Evolutionary conservation across 2,329 filamentous ascomycete genomes (phyloP), one percentile per base, ranked within the genome.

Genomic region (Paramyrothecium sp.): DNA sequence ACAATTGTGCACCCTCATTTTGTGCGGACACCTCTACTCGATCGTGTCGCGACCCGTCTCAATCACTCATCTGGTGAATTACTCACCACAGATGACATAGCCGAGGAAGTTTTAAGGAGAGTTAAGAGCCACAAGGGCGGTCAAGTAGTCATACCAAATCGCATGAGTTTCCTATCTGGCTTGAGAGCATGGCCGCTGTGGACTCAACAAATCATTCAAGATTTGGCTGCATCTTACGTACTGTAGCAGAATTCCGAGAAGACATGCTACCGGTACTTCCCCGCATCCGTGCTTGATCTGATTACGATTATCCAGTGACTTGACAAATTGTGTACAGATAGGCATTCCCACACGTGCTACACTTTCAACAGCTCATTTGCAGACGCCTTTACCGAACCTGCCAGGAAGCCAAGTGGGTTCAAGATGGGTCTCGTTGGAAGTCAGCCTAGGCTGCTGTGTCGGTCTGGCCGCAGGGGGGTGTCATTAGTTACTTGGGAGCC

Each of bases 1-100:
- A 79, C 89, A 7, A 64, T 86, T 3, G 78, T 89, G 54, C 84
- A 82, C 60, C 86, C 84, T 8, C 16, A 38, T 38, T 38, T 38
- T 38, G 33, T 38, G 8, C 33, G 33, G 33, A 38, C 33, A 38
- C 33, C 33, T 38, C 33, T 38, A 38, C 33, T 38, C 10, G 33
- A 16, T 16, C 33, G 16, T 38, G 16, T 38, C 16, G 33, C 33
- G 8, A 38, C 8, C 33, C 33, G 8, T 16, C 10, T 16, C 33
- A 16, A 38, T 38, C 33, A 38, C 16, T 38, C 16, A 38, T 8
- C 10, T 38, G 33, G 33, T 16, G 33, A 38, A 8, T 10, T 38
- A 16, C 33, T 38, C 16, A 38, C 33, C 10, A 8, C 33, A 8
- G 33, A 38, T 38, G 33, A 38, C 16, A 16, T 38, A 38, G 33